Evolutionary conservation across 208 protist genomes (phyloP).

Genomic region (Acanthamoeba quina): DNA sequence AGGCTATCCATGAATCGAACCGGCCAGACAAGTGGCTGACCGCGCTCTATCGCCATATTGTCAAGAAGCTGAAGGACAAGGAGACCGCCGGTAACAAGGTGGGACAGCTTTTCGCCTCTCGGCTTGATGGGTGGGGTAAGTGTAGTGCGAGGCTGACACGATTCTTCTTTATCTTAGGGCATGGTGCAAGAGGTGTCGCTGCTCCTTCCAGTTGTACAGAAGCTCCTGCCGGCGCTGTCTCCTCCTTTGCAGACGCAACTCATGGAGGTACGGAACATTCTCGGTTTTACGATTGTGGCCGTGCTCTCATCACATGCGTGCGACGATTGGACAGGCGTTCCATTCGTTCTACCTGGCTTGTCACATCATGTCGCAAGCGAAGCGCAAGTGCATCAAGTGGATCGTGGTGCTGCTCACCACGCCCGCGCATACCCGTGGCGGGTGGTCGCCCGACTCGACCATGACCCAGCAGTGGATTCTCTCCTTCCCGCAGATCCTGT

Average conservation of each 20-base stretch:
- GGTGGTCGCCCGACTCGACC: slow-evolving; percentile 3
- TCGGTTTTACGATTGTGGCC: background rate
- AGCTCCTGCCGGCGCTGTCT: slow-evolving; percentile 45
- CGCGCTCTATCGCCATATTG: background rate
- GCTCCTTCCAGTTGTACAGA: slow-evolving; percentile 20
- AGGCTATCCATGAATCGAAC: background rate
- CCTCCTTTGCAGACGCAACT: slow-evolving; percentile 22
- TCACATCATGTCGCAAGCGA: slow-evolving; percentile 63
- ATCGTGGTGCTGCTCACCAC: slow-evolving; percentile 46
- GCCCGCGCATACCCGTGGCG: background rate
- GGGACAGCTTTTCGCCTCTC: background rate
- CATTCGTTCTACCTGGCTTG: slow-evolving; percentile 39
- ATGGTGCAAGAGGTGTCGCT: slow-evolving; percentile 62
- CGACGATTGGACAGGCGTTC: slow-evolving; percentile 5
- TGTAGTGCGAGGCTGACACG: background rate
- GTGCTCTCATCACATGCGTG: background rate
- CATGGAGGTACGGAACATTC: slow-evolving; percentile 8
- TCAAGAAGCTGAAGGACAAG: slow-evolving; percentile 33
- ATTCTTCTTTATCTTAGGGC: background rate
- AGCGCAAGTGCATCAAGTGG: slow-evolving; percentile 60
- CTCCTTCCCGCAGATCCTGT: slow-evolving; percentile 62
- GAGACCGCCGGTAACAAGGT: slow-evolving; percentile 46
- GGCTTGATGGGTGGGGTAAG: background rate
- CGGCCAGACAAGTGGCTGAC: slow-evolving; percentile 55
- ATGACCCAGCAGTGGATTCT: slow-evolving; percentile 69